phyloP scores from a whole-genome alignment of 345 rosid species.

The Ailanthus altissimus region DNA sequence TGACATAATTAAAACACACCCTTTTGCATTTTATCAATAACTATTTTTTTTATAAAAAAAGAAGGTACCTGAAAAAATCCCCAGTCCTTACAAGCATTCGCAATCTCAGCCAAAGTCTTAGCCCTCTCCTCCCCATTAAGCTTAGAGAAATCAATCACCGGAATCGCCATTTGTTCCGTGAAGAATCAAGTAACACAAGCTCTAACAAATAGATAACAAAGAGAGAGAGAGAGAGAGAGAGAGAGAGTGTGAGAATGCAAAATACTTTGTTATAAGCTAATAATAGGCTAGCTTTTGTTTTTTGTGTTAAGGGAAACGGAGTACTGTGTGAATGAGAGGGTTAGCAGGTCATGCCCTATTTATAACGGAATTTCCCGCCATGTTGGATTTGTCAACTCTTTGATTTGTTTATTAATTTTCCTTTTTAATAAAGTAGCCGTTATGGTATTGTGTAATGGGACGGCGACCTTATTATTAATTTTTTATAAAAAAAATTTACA shows the following conservation, averaged over 20 bases:
- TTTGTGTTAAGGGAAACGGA: too few species aligned
- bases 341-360: conserved; percentile 23
- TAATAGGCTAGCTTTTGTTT: too few species aligned
- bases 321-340: background rate
- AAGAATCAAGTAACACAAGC: background rate
- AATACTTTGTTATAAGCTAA: too few species aligned
- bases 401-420: background rate
- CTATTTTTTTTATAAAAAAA: too few species aligned
- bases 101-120: conserved; percentile 62
- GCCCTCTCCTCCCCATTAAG: conserved; percentile 70
- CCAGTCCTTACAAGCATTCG: conserved; percentile 81
- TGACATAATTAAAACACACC: background rate
- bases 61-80: conserved; percentile 85
- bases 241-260: background rate
- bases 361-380: conserved; percentile 36
- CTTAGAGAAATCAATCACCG: conserved; percentile 86
- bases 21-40: background rate
- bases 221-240: background rate
- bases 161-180: conserved; percentile 66
- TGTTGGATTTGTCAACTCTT: conserved; percentile 18
- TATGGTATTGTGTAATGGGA: conserved; percentile 25
- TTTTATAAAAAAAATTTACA: background rate
- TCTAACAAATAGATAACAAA: too few species aligned
- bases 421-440: conserved; percentile 17
- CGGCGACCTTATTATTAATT: conserved; percentile 32